Conservation (phyloP, 768 basidiomycete species). For the Austroboletus eburneus region DNA sequence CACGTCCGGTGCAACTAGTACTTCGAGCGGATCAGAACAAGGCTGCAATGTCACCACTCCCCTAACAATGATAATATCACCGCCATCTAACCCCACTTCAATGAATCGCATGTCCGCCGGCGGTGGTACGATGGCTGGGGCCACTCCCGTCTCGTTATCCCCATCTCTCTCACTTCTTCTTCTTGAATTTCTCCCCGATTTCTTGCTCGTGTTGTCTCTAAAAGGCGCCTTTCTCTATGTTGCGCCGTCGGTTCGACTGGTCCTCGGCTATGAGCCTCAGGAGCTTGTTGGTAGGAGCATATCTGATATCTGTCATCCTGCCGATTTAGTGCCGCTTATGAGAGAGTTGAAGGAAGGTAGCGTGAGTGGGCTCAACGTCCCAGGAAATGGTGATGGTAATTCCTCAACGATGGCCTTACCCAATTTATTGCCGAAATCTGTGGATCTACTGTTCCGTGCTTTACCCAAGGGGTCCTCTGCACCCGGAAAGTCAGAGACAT, state of each 20-base stretch:
- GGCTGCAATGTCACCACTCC: constrained; percentile 7
- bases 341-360: constrained; percentile 79
- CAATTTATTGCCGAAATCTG: constrained; percentile 43
- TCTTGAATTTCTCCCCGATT: constrained; percentile 66
- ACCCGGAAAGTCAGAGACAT: not conserved
- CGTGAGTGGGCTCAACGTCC: constrained; percentile 11
- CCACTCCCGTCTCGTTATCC: constrained; percentile 45
- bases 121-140: constrained; percentile 20
- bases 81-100: constrained; percentile 14
- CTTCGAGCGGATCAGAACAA: constrained; percentile 12
- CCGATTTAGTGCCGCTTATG: constrained; percentile 87
- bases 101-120: constrained; percentile 8
- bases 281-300: constrained; percentile 80
- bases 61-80: constrained; percentile 19
- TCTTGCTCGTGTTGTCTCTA: constrained; percentile 86
- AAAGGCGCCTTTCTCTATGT: constrained; percentile 93
- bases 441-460: constrained; percentile 85
- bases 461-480: constrained; percentile 45
- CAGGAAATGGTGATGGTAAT: constrained; percentile 16
- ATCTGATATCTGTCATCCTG: constrained; percentile 80
- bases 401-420: constrained; percentile 7
- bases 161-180: constrained; percentile 39
- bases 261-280: constrained; percentile 82
- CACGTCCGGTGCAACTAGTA: constrained; percentile 25
- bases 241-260: constrained; percentile 70